Percentiles rank a stretch among this genome's conserved stretches.
Evolutionary conservation across 2,329 filamentous ascomycete genomes (phyloP).

Genomic region (Phaeophleospora eucalypticola): DNA sequence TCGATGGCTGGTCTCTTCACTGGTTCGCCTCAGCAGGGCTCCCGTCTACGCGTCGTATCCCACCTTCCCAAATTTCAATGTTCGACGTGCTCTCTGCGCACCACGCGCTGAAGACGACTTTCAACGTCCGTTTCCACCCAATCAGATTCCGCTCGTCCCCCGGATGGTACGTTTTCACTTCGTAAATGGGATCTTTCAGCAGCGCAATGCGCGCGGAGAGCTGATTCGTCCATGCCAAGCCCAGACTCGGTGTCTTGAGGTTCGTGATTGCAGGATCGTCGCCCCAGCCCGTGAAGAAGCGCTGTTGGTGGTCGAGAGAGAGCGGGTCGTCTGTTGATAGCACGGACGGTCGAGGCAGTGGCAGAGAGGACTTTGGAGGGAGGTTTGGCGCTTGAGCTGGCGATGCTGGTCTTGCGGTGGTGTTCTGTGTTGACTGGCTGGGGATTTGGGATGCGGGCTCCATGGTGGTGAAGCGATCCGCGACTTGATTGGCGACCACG

Average conservation of each 20-base stretch:
- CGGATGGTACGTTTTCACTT: conserved; percentile 36
- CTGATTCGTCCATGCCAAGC: conserved; percentile 87
- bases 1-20: too few relatives aligned
- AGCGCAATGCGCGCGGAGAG: conserved; percentile 77
- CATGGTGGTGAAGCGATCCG: conserved; percentile 65
- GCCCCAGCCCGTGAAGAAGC: conserved; percentile 95
- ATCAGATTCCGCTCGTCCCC: conserved; percentile 46
- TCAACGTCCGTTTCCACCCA: conserved; percentile 72
- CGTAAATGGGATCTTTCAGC: conserved; percentile 62
- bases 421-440: conserved; percentile 17
- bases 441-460: conserved; percentile 10
- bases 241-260: conserved; percentile 80
- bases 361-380: conserved; percentile 1
- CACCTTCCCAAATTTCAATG: conserved; percentile 71
- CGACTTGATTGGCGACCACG: conserved; percentile 92
- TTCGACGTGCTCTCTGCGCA: conserved; percentile 57
- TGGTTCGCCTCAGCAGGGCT: not conserved
- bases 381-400: conserved; percentile 8
- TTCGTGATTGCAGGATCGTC: conserved; percentile 49
- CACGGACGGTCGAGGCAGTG: conserved; percentile 25
- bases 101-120: conserved; percentile 86
- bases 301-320: conserved; percentile 80
- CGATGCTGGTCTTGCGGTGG: conserved; percentile 18
- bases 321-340: conserved; percentile 54
- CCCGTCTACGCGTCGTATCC: conserved; percentile 34